These are phyloP conservation scores for Chaetomium cochliodes DNA, from an alignment of 495 filamentous ascomycete species.

Conservation along the genomic window DNA sequence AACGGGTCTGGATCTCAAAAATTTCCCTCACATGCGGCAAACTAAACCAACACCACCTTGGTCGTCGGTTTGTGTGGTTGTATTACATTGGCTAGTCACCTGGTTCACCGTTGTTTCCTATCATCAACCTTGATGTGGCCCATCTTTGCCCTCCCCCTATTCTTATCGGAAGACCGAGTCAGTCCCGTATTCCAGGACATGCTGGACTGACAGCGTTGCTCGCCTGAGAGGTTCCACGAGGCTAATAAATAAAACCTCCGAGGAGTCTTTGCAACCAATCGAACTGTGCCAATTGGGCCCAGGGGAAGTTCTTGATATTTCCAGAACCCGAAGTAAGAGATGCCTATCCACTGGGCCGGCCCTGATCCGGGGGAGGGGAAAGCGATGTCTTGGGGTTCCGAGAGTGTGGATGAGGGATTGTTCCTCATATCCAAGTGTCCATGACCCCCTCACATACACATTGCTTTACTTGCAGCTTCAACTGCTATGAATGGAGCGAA, in stretches of 20 bases:
- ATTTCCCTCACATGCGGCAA: conserved; percentile 2
- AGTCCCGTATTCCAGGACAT: conserved; percentile 3
- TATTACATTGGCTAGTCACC: no score
- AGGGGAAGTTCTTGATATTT: conserved; percentile 17
- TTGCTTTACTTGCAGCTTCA: no score
- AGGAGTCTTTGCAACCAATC: conserved; percentile 23
- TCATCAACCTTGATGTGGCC: neutral
- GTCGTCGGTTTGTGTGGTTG: no score
- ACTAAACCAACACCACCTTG: neutral
- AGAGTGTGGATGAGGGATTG: no score
- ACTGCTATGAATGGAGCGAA: no score
- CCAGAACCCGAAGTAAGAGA: neutral
- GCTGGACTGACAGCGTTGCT: conserved; percentile 15
- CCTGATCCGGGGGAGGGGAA: neutral
- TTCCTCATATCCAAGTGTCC: no score
- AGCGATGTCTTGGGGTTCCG: no score
- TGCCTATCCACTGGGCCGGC: neutral
- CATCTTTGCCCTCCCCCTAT: neutral
- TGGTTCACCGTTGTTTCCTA: neutral
- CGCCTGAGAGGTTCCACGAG: conserved; percentile 35
- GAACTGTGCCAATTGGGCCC: conserved; percentile 16
- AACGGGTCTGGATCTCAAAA: neutral
- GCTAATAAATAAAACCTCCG: conserved; percentile 25
- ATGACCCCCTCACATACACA: no score
- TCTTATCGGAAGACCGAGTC: conserved; percentile 8